phyloP scores from a whole-genome alignment of 139 green algal genomes.

The Chlamydomonas eustigma region DNA sequence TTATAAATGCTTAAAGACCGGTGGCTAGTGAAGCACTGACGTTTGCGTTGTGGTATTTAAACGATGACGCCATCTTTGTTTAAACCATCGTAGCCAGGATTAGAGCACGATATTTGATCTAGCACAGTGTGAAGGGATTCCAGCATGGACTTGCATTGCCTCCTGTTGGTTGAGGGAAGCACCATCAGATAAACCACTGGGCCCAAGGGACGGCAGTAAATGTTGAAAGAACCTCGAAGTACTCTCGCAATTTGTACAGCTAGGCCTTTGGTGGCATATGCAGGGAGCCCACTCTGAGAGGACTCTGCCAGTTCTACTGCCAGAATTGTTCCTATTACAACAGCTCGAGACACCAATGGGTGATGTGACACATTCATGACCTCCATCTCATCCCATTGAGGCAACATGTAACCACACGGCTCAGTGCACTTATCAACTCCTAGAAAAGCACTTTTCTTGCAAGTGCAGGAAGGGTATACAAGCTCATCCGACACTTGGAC shows the following conservation, averaged over 20 bases:
- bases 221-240: constrained; percentile 26
- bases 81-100: neutral
- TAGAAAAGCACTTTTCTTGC: neutral
- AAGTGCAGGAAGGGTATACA: neutral
- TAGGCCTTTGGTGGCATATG: neutral
- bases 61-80: neutral
- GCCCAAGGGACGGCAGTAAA: constrained; percentile 84
- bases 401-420: neutral
- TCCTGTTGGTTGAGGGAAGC: constrained; percentile 60
- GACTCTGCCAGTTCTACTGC: constrained; percentile 65
- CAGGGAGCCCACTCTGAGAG: neutral
- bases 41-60: no score
- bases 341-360: constrained; percentile 47
- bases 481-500: neutral
- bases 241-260: constrained; percentile 1
- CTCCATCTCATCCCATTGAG: constrained; percentile 62
- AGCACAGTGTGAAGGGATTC: neutral
- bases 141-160: constrained; percentile 51
- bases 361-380: constrained; percentile 58
- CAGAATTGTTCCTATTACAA: constrained; percentile 78
- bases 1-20: no score
- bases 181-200: constrained; percentile 91
- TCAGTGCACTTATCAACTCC: neutral
- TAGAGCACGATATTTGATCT: neutral
- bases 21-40: no score